Evolutionary conservation across 2,329 filamentous ascomycete genomes (phyloP).

Genomic region (Pseudocercospora fuligena): DNA sequence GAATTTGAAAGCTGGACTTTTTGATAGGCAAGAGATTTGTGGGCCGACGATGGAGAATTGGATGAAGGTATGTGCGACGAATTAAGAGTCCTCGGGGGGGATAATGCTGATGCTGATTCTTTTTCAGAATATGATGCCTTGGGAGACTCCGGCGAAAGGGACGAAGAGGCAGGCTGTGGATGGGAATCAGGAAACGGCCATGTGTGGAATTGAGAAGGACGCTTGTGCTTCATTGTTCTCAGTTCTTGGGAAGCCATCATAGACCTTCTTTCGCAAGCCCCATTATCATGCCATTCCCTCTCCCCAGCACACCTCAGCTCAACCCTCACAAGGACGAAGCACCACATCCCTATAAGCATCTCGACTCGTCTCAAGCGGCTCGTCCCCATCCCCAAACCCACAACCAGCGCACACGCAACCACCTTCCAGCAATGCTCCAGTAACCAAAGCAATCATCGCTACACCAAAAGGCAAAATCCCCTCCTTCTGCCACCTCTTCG

Average conservation of each 20-base stretch:
- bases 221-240: too few species aligned
- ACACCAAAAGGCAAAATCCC: neutral
- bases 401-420: neutral
- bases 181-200: conserved; percentile 11
- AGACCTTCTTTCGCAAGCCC: neutral
- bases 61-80: conserved; percentile 17
- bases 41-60: conserved; percentile 23
- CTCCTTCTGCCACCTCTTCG: neutral
- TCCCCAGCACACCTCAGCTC: too few species aligned
- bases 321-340: neutral
- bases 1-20: conserved; percentile 20
- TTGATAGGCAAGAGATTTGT: conserved; percentile 14
- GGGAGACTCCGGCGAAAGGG: conserved; percentile 17
- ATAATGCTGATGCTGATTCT: neutral
- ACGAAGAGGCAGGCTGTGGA: conserved; percentile 21
- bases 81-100: neutral
- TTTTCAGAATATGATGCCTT: conserved; percentile 15
- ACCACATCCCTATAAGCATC: neutral
- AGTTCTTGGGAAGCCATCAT: neutral
- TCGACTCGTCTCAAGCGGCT: neutral
- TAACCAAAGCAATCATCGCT: neutral
- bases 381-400: neutral
- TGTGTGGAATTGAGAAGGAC: too few species aligned
- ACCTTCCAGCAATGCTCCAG: neutral
- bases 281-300: neutral